phyloP scores from a whole-genome alignment of 306 rosid genomes.

The Prinsepia uniflora region DNA sequence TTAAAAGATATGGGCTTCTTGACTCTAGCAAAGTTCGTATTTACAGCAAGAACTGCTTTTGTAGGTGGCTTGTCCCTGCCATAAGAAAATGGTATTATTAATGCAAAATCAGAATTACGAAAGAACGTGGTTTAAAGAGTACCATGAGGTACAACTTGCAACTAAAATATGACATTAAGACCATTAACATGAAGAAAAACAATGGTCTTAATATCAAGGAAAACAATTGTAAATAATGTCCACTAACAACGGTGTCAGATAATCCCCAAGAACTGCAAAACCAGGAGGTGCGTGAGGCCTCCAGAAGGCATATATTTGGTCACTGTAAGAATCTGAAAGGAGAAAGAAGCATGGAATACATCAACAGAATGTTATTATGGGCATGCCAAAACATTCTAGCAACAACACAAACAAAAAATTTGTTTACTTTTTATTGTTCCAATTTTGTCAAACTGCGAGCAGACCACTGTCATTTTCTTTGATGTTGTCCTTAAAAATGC shows the following conservation, averaged over 20 bases:
- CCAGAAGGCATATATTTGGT: slow-evolving; percentile 82
- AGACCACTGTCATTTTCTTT: slow-evolving; percentile 75
- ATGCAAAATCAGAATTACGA: neutral
- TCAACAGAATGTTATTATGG: slow-evolving; percentile 17
- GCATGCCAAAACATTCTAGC: slow-evolving; percentile 10
- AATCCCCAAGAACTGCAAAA: slow-evolving; percentile 92
- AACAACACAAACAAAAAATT: slow-evolving; percentile 7
- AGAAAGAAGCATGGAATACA: slow-evolving; percentile 24
- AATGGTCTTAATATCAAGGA: slow-evolving; percentile 1
- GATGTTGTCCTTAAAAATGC: slow-evolving; percentile 86
- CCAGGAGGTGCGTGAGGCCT: slow-evolving; percentile 97
- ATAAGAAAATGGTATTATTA: slow-evolving; percentile 28
- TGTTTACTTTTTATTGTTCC: slow-evolving; percentile 66
- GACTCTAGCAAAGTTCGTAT: slow-evolving; percentile 61
- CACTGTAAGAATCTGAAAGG: slow-evolving; percentile 57
- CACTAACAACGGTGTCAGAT: slow-evolving; percentile 84
- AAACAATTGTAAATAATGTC: slow-evolving; percentile 15
- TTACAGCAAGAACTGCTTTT: slow-evolving; percentile 84
- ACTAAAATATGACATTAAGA: slow-evolving; percentile 3
- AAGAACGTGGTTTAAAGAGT: neutral
- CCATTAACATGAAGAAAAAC: slow-evolving; percentile 24
- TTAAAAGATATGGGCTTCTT: slow-evolving; percentile 74
- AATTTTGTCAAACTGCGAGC: slow-evolving; percentile 92
- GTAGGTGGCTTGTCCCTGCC: slow-evolving; percentile 95
- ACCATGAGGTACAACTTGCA: slow-evolving; percentile 11